Conservation (phyloP, 1,284 basidiomycete genomes). For the Mycosarcoma maydis region DNA sequence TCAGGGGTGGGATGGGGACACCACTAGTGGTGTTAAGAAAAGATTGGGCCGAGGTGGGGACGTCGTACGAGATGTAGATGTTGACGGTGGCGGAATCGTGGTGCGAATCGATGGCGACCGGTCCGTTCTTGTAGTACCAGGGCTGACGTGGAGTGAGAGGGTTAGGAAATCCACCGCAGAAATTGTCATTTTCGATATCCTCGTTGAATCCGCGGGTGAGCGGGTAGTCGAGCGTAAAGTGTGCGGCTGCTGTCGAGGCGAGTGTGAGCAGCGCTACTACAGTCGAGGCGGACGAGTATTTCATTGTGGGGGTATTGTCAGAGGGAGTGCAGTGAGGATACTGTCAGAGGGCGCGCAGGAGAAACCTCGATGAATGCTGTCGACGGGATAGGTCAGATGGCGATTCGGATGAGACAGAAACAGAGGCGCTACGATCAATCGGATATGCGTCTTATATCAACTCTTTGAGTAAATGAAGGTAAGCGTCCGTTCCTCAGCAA, state of each 20-base stretch:
- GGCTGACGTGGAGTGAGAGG: constrained; percentile 19
- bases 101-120: constrained; percentile 40
- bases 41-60: constrained; percentile 16
- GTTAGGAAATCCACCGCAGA: constrained; percentile 48
- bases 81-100: constrained; percentile 44
- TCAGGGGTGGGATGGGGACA: constrained; percentile 6
- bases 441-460: too few species aligned
- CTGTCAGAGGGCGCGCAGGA: background rate
- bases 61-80: constrained; percentile 37
- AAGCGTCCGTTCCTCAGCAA: too few species aligned
- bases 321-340: too few species aligned
- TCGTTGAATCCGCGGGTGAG: constrained; percentile 42
- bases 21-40: constrained; percentile 9
- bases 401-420: too few species aligned
- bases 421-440: too few species aligned
- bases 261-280: constrained; percentile 10
- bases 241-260: constrained; percentile 12
- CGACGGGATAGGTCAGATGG: too few species aligned
- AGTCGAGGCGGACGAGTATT: background rate
- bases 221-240: constrained; percentile 43
- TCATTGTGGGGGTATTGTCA: constrained; percentile 14
- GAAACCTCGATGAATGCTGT: too few species aligned
- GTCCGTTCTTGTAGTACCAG: constrained; percentile 37
- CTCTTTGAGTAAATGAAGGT: too few species aligned
- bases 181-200: constrained; percentile 33